phyloP scores from a whole-genome alignment of 257 asterid genomes.

The Solanum ossicruentum region DNA sequence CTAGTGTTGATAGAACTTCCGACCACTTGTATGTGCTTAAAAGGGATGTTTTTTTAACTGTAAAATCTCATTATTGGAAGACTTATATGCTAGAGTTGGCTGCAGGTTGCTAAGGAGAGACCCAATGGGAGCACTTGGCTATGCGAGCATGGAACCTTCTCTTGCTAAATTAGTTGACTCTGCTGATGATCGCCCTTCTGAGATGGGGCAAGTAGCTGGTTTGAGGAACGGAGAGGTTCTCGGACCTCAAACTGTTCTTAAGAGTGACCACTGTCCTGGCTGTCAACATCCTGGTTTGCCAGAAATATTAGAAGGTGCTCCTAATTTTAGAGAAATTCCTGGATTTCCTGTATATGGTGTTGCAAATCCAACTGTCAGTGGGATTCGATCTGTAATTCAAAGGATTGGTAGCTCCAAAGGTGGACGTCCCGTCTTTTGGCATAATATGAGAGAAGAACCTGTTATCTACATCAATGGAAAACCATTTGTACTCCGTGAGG shows the following conservation, averaged over 20 bases:
- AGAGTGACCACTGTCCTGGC: slow-evolving; percentile 96
- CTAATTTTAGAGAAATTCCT: slow-evolving; percentile 90
- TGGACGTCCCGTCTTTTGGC: slow-evolving; percentile 90
- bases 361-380: slow-evolving; percentile 89
- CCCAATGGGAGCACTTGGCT: slow-evolving; percentile 97
- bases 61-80: background rate
- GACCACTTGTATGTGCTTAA: background rate
- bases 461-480: slow-evolving; percentile 92
- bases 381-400: slow-evolving; percentile 81
- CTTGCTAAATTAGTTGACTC: slow-evolving; percentile 28
- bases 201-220: slow-evolving; percentile 93
- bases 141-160: slow-evolving; percentile 43
- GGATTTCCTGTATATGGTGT: slow-evolving; percentile 97
- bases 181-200: slow-evolving; percentile 58
- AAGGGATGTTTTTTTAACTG: background rate
- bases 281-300: slow-evolving; percentile 82
- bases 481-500: slow-evolving; percentile 97
- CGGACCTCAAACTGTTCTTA: slow-evolving; percentile 96
- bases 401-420: slow-evolving; percentile 80
- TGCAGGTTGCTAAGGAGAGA: slow-evolving; percentile 92
- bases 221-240: slow-evolving; percentile 91
- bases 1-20: background rate
- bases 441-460: slow-evolving; percentile 98
- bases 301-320: slow-evolving; percentile 95
- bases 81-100: background rate